Conservation (phyloP, 331 rosid species). For the Quercus phellos region DNA sequence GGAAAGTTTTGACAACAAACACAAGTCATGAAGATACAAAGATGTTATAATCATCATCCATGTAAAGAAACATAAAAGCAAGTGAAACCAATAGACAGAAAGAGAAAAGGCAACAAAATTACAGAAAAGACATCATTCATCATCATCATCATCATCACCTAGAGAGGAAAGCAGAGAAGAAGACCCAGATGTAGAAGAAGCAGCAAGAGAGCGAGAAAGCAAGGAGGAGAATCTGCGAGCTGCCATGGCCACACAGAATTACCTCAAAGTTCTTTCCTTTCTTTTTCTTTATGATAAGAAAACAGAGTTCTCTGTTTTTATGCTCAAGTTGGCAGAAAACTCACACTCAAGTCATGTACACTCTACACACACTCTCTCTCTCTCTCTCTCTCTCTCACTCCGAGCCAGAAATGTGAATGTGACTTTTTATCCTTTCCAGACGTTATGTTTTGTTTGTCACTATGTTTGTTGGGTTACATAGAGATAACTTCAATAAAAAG, state of each 20-base stretch:
- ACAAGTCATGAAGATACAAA: neutral
- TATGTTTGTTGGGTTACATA: neutral
- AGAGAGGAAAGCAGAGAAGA: slow-evolving; percentile 43
- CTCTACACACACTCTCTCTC: too few species aligned
- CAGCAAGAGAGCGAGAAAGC: slow-evolving; percentile 46
- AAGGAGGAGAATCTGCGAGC: slow-evolving; percentile 49
- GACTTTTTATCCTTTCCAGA: neutral
- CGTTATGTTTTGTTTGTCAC: neutral
- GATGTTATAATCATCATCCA: neutral
- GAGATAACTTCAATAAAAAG: neutral
- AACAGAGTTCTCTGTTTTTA: neutral
- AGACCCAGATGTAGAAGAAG: slow-evolving; percentile 34
- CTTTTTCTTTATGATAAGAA: neutral
- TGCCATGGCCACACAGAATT: slow-evolving; percentile 47
- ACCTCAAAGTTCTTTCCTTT: neutral
- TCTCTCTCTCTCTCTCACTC: neutral
- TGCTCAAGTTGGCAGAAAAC: neutral
- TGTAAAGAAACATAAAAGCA: neutral
- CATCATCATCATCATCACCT: slow-evolving; percentile 24
- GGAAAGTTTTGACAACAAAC: neutral
- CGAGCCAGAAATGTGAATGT: neutral
- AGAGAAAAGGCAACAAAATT: neutral
- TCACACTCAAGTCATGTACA: too few species aligned
- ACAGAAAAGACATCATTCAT: neutral
- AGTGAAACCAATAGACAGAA: neutral